Evolutionary conservation across 768 basidiomycete genomes (phyloP).

Genomic region (Psilocybe cubensis): DNA sequence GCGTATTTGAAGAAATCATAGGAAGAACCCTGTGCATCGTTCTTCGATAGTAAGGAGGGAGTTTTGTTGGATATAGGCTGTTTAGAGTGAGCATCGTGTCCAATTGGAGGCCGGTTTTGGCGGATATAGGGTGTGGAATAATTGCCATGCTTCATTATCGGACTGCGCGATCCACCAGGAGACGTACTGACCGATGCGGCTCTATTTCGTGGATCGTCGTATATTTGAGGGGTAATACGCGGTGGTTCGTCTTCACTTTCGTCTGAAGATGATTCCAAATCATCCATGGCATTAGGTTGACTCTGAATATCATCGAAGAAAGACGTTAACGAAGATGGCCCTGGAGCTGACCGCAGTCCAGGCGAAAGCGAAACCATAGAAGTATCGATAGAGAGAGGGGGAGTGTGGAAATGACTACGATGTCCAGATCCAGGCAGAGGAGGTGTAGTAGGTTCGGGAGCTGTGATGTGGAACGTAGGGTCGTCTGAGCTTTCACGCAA

Average conservation of each 20-base stretch:
- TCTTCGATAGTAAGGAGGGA: slow-evolving; percentile 43
- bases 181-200: slow-evolving; percentile 40
- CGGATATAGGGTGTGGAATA: slow-evolving; percentile 69
- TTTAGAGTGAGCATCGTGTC: slow-evolving; percentile 38
- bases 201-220: slow-evolving; percentile 38
- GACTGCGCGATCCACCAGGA: slow-evolving; percentile 33
- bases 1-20: slow-evolving; percentile 53
- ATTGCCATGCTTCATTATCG: slow-evolving; percentile 69
- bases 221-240: slow-evolving; percentile 23
- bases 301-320: slow-evolving; percentile 79
- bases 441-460: slow-evolving; percentile 48
- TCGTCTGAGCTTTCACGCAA: slow-evolving; percentile 24
- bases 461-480: slow-evolving; percentile 37
- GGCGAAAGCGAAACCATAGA: slow-evolving; percentile 46
- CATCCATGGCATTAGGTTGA: slow-evolving; percentile 75
- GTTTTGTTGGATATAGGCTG: slow-evolving; percentile 58
- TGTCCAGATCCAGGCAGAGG: slow-evolving; percentile 36
- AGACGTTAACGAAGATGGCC: slow-evolving; percentile 64
- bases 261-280: slow-evolving; percentile 65
- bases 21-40: slow-evolving; percentile 39
- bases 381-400: slow-evolving; percentile 45
- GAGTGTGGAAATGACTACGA: slow-evolving; percentile 4
- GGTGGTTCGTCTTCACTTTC: slow-evolving; percentile 36
- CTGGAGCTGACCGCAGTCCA: slow-evolving; percentile 62
- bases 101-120: slow-evolving; percentile 23